Evolutionary conservation across 345 rosid genomes (phyloP).

Genomic region (Eucalyptus paniculata): DNA sequence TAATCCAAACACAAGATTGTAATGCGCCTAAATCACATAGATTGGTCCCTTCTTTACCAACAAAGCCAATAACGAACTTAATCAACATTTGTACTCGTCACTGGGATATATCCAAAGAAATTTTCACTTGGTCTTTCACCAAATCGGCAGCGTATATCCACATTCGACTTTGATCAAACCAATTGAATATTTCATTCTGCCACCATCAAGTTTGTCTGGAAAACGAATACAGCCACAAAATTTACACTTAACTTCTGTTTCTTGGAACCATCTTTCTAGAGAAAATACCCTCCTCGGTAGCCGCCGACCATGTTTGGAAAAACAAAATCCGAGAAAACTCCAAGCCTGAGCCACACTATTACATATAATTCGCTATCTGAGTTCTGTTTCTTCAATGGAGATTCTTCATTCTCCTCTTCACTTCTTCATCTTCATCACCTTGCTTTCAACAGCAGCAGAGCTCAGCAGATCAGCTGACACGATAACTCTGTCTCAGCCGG

Average conservation of each 20-base stretch:
- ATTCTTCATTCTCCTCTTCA: neutral
- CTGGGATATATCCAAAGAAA: too few species aligned
- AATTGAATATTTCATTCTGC: neutral
- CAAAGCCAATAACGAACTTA: neutral
- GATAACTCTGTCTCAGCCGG: neutral
- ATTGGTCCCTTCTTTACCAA: neutral
- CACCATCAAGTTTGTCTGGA: neutral
- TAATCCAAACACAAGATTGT: neutral
- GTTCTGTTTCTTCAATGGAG: neutral
- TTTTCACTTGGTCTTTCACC: too few species aligned
- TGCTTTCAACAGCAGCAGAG: neutral
- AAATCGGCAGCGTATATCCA: neutral
- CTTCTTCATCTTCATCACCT: neutral
- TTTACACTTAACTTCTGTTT: neutral
- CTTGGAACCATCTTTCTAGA: neutral
- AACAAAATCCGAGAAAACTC: neutral
- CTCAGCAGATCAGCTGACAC: neutral
- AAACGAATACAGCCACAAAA: neutral
- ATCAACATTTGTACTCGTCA: neutral
- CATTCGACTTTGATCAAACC: neutral
- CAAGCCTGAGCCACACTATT: neutral
- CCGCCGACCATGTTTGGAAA: neutral
- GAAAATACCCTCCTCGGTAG: neutral
- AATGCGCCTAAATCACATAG: neutral
- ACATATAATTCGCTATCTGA: neutral